Evolutionary conservation across 2,329 filamentous ascomycete species (phyloP), one percentile per base, ranked within the genome.

Genomic region (Helminthosporium solani): DNA sequence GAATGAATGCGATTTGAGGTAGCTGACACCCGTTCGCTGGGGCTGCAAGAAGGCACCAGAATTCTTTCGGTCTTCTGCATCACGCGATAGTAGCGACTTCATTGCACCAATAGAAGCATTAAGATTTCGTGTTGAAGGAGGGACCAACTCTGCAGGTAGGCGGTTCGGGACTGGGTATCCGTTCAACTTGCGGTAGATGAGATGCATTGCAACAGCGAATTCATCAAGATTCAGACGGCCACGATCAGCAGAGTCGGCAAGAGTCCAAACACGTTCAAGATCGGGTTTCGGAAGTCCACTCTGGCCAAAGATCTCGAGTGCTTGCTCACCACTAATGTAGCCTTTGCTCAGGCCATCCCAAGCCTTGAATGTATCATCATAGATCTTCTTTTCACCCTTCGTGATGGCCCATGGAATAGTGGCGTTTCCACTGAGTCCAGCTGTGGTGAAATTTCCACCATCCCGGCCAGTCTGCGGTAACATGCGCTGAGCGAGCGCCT

Each of bases 341-440:
- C 94, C 94, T 70, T 95, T 96, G 53, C 85, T 83, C 53, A 99
- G 83, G 2, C 94, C 94, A 73, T 99, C 94, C 94, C 94, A 99
- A 4, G 91, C 91, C 54, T 85, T 88, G 78, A 99, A 99, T 27
- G 97, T 82, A 49, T 90, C 82, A 70, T 99, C 94, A 58, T 99
- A 99, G 53, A 95, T 87, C 50, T 88, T 92, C 78, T 99, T 99
- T 72, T 99, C 94, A 53, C 96, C 91, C 70, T 99, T 99, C 3
- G 94, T 99, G 49, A 99, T 94, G 14, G 94, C 91, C 94, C 94
- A 99, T 0, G 94, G 94, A 63, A 99, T 92, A 7, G 90, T 92
- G 1, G 94, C 94, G 72, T 95, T 97, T 42, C 94, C 94, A 53
- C 90, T 85, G 8, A 99, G 79, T 4, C 92, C 92, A 47, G 86